Evolutionary conservation across 108 stramenopile genomes (phyloP), one percentile per base, ranked within the genome.

Genomic region (Fistulifera pelliculosa): DNA sequence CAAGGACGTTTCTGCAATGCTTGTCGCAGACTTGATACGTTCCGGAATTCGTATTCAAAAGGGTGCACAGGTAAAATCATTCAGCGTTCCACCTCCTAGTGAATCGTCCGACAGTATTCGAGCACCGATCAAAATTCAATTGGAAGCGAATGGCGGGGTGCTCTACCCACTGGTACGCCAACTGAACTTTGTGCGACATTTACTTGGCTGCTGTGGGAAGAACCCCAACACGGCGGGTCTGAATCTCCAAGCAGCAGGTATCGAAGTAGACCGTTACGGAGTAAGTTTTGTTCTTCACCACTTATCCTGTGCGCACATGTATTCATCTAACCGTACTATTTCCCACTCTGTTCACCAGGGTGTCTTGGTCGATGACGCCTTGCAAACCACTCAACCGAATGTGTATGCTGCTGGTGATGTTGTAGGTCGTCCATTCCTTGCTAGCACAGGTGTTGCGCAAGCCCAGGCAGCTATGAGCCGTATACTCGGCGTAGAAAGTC

Each of bases 341-440:
- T n/a, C n/a, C n/a, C n/a, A n/a, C 31, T 35, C 8, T 3, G 31
- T 35, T 35, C 31, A 8, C 8, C 31, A 35, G 31, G 83, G 83
- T 8, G 73, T 90, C 31, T 25, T 69, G 27, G 83, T 83, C 1
- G 83, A 83, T 55, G 56, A 62, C 16, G 31, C 55, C n/a, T 49
- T 85, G 47, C 62, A 70, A 39, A 63, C 76, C 0, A 80, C 73
- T 11, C 66, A 75, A 24, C 59, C 56, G 11, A 80, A 80, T 57
- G 82, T 90, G 1, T 90, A 76, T 64, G 88, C 81, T 23, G 88
- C 88, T 4, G 88, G 88, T 21, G 88, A 90, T 71, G 82, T 85
- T 12, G 18, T 90, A 23, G 88, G 84, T 1, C 60, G 88, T 15
- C 88, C 88, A 0, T 85, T 85, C 47, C 56, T 90, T 17, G 88